phyloP scores from a whole-genome alignment of 495 filamentous ascomycete genomes.

The Daldinia childiae region DNA sequence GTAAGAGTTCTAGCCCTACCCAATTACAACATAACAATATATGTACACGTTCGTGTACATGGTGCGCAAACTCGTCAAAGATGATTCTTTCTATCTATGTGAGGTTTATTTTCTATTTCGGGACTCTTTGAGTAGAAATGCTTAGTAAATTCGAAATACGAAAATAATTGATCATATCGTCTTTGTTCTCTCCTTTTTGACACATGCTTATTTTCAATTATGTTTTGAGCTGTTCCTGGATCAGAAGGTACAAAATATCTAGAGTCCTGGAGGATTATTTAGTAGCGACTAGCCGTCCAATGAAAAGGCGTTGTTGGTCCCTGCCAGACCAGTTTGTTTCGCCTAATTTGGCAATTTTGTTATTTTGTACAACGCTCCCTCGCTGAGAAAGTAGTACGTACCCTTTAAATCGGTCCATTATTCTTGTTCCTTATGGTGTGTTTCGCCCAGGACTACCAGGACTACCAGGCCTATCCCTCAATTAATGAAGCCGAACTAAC shows the following conservation, averaged over 20 bases:
- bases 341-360: conserved; percentile 35
- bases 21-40: neutral
- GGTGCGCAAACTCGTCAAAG: conserved; percentile 9
- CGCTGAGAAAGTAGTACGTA: conserved; percentile 25
- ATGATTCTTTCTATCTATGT: neutral
- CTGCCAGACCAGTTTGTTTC: conserved; percentile 35
- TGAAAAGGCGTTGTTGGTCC: conserved; percentile 2
- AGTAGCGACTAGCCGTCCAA: conserved; percentile 42
- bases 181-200: neutral
- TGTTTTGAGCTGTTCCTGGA: conserved; percentile 15
- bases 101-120: neutral
- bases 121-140: neutral
- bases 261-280: conserved; percentile 30
- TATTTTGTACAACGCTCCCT: conserved; percentile 24
- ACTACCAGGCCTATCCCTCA: conserved; percentile 27
- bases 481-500: conserved; percentile 43
- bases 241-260: conserved; percentile 19
- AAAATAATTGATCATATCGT: neutral
- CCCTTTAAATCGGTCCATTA: conserved; percentile 22
- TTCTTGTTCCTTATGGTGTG: conserved; percentile 30
- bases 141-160: neutral
- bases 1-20: conserved; percentile 10
- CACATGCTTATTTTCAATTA: neutral
- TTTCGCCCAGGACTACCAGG: conserved; percentile 29
- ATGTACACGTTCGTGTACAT: neutral